phyloP scores from a whole-genome alignment of 345 rosid species.

The Populus nigra region DNA sequence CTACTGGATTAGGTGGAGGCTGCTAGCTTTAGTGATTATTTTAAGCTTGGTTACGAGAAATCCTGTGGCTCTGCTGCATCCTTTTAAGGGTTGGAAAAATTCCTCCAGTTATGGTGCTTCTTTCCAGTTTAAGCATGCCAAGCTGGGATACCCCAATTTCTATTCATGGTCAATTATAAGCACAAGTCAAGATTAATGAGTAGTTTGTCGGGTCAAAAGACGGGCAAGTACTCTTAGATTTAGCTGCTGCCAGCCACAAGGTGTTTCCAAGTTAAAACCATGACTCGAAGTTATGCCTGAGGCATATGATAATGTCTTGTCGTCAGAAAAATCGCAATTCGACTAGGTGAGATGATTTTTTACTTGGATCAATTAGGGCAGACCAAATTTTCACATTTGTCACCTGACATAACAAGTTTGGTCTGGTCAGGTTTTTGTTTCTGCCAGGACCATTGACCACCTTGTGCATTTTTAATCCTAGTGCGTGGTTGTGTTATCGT shows the following conservation, averaged over 20 bases:
- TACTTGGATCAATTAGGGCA: neutral
- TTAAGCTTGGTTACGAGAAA: neutral
- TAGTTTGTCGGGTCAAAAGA: too few relatives aligned
- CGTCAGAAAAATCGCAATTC: neutral
- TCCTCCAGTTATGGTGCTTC: too few relatives aligned
- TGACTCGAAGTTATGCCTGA: neutral
- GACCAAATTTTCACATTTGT: neutral
- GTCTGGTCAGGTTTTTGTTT: neutral
- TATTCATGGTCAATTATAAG: too few relatives aligned
- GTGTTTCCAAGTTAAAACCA: neutral
- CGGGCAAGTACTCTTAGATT: neutral
- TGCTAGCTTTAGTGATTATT: neutral
- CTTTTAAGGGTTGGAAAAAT: too few relatives aligned
- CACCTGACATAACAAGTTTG: neutral
- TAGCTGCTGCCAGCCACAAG: neutral
- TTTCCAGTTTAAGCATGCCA: too few relatives aligned
- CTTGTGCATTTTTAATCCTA: neutral
- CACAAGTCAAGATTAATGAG: too few relatives aligned
- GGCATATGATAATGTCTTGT: neutral
- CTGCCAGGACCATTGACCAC: neutral
- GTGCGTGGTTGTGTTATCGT: neutral
- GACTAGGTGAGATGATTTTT: neutral
- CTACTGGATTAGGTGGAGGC: neutral
- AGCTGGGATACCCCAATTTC: too few relatives aligned
- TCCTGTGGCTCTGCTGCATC: neutral